These are phyloP conservation scores for Globisporangium mamillatum DNA, from an alignment of 352 stramenopile species.

Conservation along the genomic window DNA sequence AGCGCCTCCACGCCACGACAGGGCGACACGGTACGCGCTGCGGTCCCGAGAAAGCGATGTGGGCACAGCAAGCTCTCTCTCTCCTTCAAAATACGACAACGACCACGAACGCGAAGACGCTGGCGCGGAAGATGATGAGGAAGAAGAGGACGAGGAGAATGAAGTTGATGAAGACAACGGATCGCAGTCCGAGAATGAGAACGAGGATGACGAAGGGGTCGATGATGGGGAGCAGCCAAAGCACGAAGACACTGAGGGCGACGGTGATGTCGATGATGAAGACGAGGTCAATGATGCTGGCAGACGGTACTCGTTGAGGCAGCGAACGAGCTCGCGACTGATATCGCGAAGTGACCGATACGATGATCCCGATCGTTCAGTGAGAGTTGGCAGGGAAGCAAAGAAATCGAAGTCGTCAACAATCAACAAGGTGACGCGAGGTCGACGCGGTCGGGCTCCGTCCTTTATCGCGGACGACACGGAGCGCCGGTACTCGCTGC, in stretches of 20 bases:
- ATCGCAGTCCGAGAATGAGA: conserved; percentile 14
- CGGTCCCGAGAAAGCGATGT: conserved; percentile 45
- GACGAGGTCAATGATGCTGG: conserved; percentile 11
- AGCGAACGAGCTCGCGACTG: conserved; percentile 9
- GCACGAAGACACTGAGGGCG: conserved; percentile 24
- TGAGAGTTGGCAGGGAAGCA: conserved; percentile 9
- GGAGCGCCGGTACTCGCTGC: conserved; percentile 60
- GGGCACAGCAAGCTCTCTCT: conserved; percentile 22
- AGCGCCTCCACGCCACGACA: conserved; percentile 18
- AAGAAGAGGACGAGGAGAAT: conserved; percentile 19
- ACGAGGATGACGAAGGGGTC: conserved; percentile 22
- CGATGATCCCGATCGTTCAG: conserved; percentile 24
- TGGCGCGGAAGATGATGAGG: conserved; percentile 25
- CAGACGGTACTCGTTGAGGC: conserved; percentile 14
- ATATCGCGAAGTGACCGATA: conserved; percentile 17
- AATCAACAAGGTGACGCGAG: conserved; percentile 1
- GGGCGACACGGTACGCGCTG: conserved; percentile 55
- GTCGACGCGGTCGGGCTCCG: conserved; percentile 10
- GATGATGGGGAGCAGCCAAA: conserved; percentile 26
- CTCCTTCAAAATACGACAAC: conserved; percentile 26
- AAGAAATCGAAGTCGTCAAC: not conserved
- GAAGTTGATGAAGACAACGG: conserved; percentile 18
- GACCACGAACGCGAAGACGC: conserved; percentile 3
- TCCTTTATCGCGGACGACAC: conserved; percentile 25
- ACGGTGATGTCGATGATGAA: conserved; percentile 23